These are phyloP conservation scores for Mucor velutinosus DNA, from an alignment of 371 early-diverging fungal species.

Conservation along the genomic window DNA sequence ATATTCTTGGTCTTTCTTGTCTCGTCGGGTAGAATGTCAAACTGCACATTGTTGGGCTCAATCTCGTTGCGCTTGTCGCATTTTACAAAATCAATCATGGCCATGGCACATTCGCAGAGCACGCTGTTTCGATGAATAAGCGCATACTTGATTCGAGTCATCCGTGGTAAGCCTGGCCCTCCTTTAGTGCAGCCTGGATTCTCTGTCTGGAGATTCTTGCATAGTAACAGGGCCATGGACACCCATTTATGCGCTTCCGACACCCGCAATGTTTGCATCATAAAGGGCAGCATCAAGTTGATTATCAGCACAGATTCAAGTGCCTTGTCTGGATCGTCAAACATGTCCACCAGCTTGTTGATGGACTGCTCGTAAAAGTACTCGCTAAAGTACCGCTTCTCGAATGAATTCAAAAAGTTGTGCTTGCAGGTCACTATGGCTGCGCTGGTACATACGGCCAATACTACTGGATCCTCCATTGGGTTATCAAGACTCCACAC, in stretches of 20 bases:
- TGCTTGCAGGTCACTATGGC: slow-evolving; percentile 12
- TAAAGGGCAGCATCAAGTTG: slow-evolving; percentile 13
- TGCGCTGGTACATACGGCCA: slow-evolving; percentile 15
- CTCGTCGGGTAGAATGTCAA: slow-evolving; percentile 24
- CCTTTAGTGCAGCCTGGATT: background rate
- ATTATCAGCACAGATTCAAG: slow-evolving; percentile 15
- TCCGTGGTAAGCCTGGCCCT: background rate
- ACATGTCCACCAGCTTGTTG: slow-evolving; percentile 12
- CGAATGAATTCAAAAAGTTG: slow-evolving; percentile 6
- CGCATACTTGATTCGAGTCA: slow-evolving; percentile 1
- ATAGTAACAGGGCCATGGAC: background rate
- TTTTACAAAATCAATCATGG: slow-evolving; percentile 1
- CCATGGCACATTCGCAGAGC: background rate
- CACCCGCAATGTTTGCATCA: slow-evolving; percentile 3
- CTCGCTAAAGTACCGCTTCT: slow-evolving; percentile 19
- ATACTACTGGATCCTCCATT: slow-evolving; percentile 15
- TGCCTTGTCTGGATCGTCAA: slow-evolving; percentile 15
- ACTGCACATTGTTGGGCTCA: background rate
- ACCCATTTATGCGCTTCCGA: slow-evolving; percentile 12
- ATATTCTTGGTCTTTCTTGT: background rate
- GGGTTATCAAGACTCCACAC: background rate
- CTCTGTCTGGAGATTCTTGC: background rate
- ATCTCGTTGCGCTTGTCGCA: background rate
- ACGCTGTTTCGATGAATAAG: slow-evolving; percentile 12
- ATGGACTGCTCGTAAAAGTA: slow-evolving; percentile 12